phyloP scores from a whole-genome alignment of 2,329 filamentous ascomycete genomes.

The Colletotrichum australisinense region DNA sequence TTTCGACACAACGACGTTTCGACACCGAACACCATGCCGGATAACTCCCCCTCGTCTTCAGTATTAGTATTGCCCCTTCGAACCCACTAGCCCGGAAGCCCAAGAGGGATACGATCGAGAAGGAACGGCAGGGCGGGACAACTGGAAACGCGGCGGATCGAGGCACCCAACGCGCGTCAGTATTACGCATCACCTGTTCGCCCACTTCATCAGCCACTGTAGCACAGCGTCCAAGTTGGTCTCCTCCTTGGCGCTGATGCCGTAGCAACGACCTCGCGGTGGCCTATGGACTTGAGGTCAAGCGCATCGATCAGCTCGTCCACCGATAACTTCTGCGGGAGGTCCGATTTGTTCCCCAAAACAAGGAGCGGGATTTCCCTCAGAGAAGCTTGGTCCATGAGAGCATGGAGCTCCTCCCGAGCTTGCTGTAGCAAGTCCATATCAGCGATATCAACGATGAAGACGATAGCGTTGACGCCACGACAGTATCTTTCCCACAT shows the following conservation, averaged over 20 bases:
- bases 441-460: conserved; percentile 97
- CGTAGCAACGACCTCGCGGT: conserved; percentile 97
- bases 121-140: background rate
- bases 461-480: conserved; percentile 96
- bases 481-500: conserved; percentile 99
- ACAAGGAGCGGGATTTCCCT: conserved; percentile 93
- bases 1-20: conserved; percentile 2
- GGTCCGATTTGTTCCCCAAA: conserved; percentile 96
- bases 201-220: conserved; percentile 94
- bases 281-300: conserved; percentile 87
- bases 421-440: conserved; percentile 82
- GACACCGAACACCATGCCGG: background rate
- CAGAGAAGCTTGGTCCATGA: conserved; percentile 86
- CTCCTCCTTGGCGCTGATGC: conserved; percentile 98
- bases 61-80: background rate
- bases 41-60: background rate
- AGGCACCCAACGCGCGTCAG: conserved; percentile 14
- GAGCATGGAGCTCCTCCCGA: conserved; percentile 89
- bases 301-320: conserved; percentile 96
- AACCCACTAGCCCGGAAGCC: background rate
- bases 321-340: conserved; percentile 89
- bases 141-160: background rate
- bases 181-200: conserved; percentile 69
- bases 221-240: conserved; percentile 97
- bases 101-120: background rate